Evolutionary conservation across 2,329 filamentous ascomycete genomes (phyloP).

Genomic region (Fusarium keratoplasticum): DNA sequence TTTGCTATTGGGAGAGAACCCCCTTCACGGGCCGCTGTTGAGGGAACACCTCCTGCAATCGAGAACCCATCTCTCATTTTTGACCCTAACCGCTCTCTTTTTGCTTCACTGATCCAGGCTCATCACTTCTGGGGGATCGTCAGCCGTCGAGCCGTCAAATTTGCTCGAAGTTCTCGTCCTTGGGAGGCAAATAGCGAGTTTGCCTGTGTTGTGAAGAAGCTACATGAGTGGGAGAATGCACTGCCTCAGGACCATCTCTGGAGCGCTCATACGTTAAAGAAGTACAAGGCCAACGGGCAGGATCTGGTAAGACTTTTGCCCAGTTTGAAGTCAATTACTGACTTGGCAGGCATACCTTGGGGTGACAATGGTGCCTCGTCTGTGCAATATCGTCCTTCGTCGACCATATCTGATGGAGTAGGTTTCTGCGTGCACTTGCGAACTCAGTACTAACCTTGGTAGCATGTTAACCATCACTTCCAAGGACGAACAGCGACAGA

Average conservation of each 20-base stretch:
- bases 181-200: constrained; percentile 63
- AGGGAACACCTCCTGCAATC: constrained; percentile 63
- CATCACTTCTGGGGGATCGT: constrained; percentile 67
- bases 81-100: constrained; percentile 61
- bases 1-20: constrained; percentile 63
- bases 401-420: constrained; percentile 66
- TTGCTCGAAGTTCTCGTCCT: constrained; percentile 56
- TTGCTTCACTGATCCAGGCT: constrained; percentile 66
- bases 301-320: constrained; percentile 57
- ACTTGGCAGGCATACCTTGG: constrained; percentile 63
- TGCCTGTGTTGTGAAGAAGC: constrained; percentile 54
- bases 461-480: constrained; percentile 59
- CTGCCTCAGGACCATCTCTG: constrained; percentile 63
- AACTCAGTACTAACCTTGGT: constrained; percentile 1
- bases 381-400: constrained; percentile 68
- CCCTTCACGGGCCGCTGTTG: constrained; percentile 62
- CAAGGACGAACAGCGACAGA: constrained; percentile 51
- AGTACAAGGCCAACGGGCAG: constrained; percentile 60
- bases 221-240: constrained; percentile 61
- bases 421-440: constrained; percentile 18
- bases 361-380: constrained; percentile 65
- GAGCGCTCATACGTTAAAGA: constrained; percentile 55
- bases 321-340: neutral
- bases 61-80: constrained; percentile 57
- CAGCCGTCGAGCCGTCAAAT: constrained; percentile 60